Evolutionary conservation across 148 eudicot genomes (phyloP), one percentile per base, ranked within the genome.

Genomic region (Arbutus unedo): DNA sequence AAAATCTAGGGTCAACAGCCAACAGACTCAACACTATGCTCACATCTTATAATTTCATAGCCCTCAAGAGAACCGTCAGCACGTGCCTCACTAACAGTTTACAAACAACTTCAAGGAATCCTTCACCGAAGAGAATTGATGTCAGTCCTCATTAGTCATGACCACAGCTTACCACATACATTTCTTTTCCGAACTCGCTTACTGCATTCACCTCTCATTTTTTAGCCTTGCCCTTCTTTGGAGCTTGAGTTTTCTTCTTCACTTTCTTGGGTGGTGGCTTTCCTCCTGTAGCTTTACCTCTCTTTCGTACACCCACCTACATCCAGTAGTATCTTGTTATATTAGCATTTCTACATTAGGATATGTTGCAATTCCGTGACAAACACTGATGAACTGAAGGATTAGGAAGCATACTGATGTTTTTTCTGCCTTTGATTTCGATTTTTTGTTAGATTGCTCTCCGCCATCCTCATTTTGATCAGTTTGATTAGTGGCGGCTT

Each of bases 141-240:
- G 71, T 44, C 57, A 76, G 16, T 16, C 74, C 9, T 6, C 38
- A 31, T 31, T 31, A 31, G 38, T 9, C 15, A 1, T 8, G 21
- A 76, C 31, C 73, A 77, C 21, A 80, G 62, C 38, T 76, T 43
- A 77, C 15, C 50, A 15, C 64, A 16, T 23, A 23, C 45, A 70
- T 3, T 31, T 31, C 38, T 31, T 31, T 31, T 31, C 38, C 38
- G 38, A 31, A 31, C 38, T 31, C 38, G 38, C 38, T 31, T 31
- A 31, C 38, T 31, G 38, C 38, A 31, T 31, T 31, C 55, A 15
- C 44, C 38, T 51, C 88, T 91, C 86, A 96, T 90, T 94, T 96
- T 90, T 89, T 95, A 49, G 84, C 73, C 90, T 91, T 96, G 87
- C 93, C 85, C 87, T 94, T 96, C 89, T 93, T 92, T 8, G 91